Percentiles rank a stretch among this genome's conserved stretches.
These are phyloP conservation scores for Ceratobasidium sp. DNA, from an alignment of 1,284 basidiomycete genomes.

Conservation along the genomic window DNA sequence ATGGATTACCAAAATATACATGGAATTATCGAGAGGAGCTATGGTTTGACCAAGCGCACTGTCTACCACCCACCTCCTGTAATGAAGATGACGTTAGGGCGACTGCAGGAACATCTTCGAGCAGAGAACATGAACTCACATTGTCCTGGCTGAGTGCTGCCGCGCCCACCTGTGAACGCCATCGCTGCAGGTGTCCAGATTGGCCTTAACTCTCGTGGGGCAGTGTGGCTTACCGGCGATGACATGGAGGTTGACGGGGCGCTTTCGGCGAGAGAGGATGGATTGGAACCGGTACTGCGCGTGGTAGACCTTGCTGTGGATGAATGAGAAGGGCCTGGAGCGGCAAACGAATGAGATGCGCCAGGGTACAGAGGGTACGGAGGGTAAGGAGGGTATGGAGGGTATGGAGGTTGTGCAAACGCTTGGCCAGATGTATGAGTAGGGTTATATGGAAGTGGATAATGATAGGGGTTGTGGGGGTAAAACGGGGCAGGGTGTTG, in stretches of 20 bases:
- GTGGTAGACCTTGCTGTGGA: conserved; percentile 1
- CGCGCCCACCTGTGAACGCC: neutral
- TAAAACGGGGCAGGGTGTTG: neutral
- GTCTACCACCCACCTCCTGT: conserved; percentile 2
- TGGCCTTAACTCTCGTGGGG: neutral
- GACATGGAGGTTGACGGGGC: neutral
- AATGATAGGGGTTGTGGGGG: neutral
- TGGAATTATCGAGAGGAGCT: neutral
- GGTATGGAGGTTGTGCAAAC: neutral
- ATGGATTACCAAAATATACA: neutral
- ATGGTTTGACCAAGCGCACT: neutral
- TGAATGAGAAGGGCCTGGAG: neutral
- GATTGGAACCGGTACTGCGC: neutral
- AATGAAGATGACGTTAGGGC: neutral
- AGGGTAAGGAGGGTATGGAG: neutral
- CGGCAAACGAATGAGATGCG: too few species aligned
- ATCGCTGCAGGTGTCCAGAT: neutral
- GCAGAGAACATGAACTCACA: conserved; percentile 11
- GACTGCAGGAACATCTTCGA: neutral
- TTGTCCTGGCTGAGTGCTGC: neutral
- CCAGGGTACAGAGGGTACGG: neutral
- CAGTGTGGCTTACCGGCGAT: neutral
- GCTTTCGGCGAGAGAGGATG: neutral
- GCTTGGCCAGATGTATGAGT: neutral
- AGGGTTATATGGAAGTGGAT: neutral